These are phyloP conservation scores for Asterophora parasitica DNA, from an alignment of 768 basidiomycete species.

Conservation along the genomic window DNA sequence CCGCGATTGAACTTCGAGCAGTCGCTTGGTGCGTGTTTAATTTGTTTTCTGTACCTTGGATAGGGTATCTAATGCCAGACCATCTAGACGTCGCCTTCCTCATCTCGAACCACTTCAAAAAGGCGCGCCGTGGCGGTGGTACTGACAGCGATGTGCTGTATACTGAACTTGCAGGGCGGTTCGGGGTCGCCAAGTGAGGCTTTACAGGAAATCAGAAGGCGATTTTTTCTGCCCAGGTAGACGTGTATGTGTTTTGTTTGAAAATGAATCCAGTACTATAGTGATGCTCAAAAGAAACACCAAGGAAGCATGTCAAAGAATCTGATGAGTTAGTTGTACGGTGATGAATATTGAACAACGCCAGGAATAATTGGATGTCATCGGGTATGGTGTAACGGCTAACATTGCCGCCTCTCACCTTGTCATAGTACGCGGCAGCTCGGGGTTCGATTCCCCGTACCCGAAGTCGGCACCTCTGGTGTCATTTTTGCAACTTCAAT, in stretches of 20 bases:
- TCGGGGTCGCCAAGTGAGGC: background rate
- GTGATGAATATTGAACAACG: no score
- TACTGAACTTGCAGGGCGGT: conserved; percentile 29
- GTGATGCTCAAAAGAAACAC: no score
- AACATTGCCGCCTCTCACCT: conserved; percentile 63
- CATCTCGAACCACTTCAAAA: conserved; percentile 76
- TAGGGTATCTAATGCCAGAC: background rate
- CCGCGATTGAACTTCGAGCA: conserved; percentile 93
- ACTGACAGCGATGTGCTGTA: conserved; percentile 30
- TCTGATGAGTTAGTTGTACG: no score
- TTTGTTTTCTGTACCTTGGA: background rate
- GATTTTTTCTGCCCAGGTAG: no score
- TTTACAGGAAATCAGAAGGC: no score
- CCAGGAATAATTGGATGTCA: no score
- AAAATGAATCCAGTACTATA: no score
- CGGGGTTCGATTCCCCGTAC: conserved; percentile 57
- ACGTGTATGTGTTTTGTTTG: no score
- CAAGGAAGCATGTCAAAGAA: no score
- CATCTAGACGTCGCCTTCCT: conserved; percentile 76
- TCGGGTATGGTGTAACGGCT: conserved; percentile 57
- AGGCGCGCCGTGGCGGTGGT: conserved; percentile 43
- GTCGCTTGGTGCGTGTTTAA: conserved; percentile 81
- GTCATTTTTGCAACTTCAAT: no score
- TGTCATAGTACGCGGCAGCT: conserved; percentile 44
- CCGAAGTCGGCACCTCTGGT: no score